phyloP scores from a whole-genome alignment of 768 basidiomycete species.

The button mushroom (Agaricus bisporus) region DNA sequence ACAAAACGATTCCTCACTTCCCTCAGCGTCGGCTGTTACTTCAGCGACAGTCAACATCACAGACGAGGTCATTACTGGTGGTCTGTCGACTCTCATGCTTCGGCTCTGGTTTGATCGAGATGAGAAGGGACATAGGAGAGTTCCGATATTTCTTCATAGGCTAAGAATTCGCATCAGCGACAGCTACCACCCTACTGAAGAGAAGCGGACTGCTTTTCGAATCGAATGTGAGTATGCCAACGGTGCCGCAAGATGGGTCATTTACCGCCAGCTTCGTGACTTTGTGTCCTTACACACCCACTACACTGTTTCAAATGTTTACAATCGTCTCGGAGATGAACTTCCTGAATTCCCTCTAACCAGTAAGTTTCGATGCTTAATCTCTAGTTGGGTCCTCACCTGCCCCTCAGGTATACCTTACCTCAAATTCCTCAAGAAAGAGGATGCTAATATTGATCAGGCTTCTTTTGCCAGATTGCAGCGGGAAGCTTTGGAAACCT shows the following conservation, averaged over 20 bases:
- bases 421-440: constrained; percentile 76
- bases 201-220: constrained; percentile 74
- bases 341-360: constrained; percentile 92
- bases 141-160: constrained; percentile 75
- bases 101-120: constrained; percentile 84
- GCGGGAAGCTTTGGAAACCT: constrained; percentile 79
- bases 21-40: constrained; percentile 41
- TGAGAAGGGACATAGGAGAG: constrained; percentile 74
- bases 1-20: constrained; percentile 19
- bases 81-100: constrained; percentile 73
- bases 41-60: constrained; percentile 63
- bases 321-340: constrained; percentile 63
- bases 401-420: constrained; percentile 63
- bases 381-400: background rate
- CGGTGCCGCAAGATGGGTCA: constrained; percentile 87
- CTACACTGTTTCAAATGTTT: constrained; percentile 80
- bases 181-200: constrained; percentile 75
- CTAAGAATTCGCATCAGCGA: constrained; percentile 82
- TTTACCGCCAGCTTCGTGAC: constrained; percentile 91
- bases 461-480: constrained; percentile 79
- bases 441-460: constrained; percentile 50
- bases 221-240: constrained; percentile 98
- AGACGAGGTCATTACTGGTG: constrained; percentile 77
- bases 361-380: constrained; percentile 32
- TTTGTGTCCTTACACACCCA: constrained; percentile 88